A percentile compares a stretch with the other conserved stretches of the same genome.
Evolutionary conservation across 2,329 filamentous ascomycete genomes (phyloP).

Genomic region (Pseudocercospora cruenta): DNA sequence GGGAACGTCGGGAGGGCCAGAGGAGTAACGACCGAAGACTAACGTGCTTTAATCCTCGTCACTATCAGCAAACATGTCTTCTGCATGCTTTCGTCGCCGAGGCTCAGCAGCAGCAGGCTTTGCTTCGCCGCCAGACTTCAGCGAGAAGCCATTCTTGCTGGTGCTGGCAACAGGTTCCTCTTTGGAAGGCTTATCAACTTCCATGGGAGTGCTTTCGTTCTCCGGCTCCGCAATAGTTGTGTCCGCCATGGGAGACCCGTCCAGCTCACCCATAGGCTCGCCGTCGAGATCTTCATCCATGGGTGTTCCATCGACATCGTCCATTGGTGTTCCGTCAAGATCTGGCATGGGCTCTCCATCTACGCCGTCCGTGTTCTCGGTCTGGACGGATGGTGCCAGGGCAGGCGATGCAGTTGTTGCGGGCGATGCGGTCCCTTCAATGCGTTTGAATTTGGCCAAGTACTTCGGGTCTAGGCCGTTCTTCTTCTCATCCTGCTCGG

Average conservation of each 20-base stretch:
- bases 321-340: slow-evolving; percentile 32
- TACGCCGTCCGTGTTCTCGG: not conserved
- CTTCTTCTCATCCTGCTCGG: slow-evolving; percentile 45
- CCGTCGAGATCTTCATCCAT: slow-evolving; percentile 40
- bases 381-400: slow-evolving; percentile 15
- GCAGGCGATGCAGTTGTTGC: slow-evolving; percentile 27
- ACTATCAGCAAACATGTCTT: slow-evolving; percentile 86
- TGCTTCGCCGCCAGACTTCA: slow-evolving; percentile 28
- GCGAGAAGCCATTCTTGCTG: slow-evolving; percentile 30
- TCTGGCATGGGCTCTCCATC: slow-evolving; percentile 47
- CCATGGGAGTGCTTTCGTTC: slow-evolving; percentile 23
- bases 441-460: slow-evolving; percentile 52
- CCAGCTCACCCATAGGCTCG: slow-evolving; percentile 40
- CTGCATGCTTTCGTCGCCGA: slow-evolving; percentile 71
- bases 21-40: not conserved
- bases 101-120: slow-evolving; percentile 36
- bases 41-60: slow-evolving; percentile 53
- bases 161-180: not conserved
- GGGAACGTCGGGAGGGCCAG: not conserved
- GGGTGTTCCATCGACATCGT: slow-evolving; percentile 51
- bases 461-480: slow-evolving; percentile 31
- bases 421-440: slow-evolving; percentile 51
- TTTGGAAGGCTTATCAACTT: slow-evolving; percentile 19
- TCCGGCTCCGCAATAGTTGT: not conserved
- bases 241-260: slow-evolving; percentile 16